These are phyloP conservation scores for Boletus pseudopeckii DNA, from an alignment of 768 basidiomycete species.

Conservation along the genomic window DNA sequence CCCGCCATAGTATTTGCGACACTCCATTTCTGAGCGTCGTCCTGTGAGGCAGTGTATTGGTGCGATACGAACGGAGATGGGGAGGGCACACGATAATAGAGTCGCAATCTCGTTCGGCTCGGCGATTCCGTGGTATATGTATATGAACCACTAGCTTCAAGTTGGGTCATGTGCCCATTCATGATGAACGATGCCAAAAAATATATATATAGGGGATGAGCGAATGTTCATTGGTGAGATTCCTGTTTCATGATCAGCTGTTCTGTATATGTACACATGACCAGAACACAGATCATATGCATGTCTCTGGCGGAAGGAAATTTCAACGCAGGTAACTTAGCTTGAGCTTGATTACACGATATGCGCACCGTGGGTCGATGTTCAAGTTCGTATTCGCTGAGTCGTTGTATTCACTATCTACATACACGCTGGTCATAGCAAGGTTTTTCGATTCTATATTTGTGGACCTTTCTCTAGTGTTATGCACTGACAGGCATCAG, in stretches of 20 bases:
- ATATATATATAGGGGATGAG: not conserved
- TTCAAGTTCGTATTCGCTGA: too few species aligned
- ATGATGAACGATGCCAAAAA: not conserved
- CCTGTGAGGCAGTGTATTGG: not conserved
- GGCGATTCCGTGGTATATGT: too few species aligned
- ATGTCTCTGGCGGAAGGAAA: not conserved
- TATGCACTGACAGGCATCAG: not conserved
- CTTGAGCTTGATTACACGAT: not conserved
- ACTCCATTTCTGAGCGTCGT: slow-evolving; percentile 5
- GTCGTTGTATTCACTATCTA: not conserved
- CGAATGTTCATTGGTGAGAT: too few species aligned
- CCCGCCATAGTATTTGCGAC: slow-evolving; percentile 14
- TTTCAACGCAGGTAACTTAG: not conserved
- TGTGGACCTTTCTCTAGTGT: not conserved
- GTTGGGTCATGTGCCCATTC: not conserved
- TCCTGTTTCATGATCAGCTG: too few species aligned
- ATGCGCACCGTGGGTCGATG: not conserved
- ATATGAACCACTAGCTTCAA: not conserved
- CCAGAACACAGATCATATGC: not conserved
- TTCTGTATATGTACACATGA: too few species aligned
- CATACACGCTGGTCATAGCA: too few species aligned
- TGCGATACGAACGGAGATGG: not conserved
- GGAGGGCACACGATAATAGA: not conserved
- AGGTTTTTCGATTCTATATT: not conserved
- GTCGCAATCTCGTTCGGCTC: not conserved